Conservation (phyloP, 164 flowering plant genomes). For the Protea cynaroides region DNA sequence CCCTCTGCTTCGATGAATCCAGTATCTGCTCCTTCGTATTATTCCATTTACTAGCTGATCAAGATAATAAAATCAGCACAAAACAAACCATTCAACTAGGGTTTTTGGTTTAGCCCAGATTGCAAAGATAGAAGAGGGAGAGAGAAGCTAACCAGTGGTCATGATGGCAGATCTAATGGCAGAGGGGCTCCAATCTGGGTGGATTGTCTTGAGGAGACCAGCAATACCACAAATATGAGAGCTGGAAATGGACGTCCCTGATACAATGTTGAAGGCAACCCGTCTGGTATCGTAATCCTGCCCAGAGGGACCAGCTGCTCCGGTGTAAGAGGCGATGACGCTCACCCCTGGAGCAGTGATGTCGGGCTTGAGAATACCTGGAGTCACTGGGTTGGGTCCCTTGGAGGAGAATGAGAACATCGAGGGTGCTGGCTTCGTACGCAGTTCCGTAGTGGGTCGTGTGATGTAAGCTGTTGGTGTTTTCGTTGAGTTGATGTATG, state of each 20-base stretch:
- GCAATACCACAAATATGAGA: conserved; percentile 76
- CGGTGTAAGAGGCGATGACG: conserved; percentile 19
- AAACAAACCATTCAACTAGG: no score
- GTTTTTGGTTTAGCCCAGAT: no score
- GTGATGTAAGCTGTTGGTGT: no score
- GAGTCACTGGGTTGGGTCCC: no score
- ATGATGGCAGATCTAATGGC: conserved; percentile 77
- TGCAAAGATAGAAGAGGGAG: no score
- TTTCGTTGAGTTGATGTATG: no score
- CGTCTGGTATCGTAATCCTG: no score
- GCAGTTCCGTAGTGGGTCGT: no score
- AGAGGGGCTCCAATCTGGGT: conserved; percentile 78
- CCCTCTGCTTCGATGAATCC: conserved; percentile 5
- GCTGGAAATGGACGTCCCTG: conserved; percentile 91
- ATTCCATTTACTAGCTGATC: conserved; percentile 41
- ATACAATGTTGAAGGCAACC: no score
- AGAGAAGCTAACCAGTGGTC: conserved; percentile 51
- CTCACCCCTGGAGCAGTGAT: conserved; percentile 80
- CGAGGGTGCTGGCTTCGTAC: no score
- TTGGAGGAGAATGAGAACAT: no score
- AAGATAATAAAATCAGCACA: neutral
- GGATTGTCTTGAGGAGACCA: conserved; percentile 62
- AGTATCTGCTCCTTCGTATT: conserved; percentile 33
- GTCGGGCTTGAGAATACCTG: conserved; percentile 44
- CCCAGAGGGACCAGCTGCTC: no score